Evolutionary conservation across 2,329 filamentous ascomycete genomes (phyloP).

Genomic region (Fusarium coffeatum): DNA sequence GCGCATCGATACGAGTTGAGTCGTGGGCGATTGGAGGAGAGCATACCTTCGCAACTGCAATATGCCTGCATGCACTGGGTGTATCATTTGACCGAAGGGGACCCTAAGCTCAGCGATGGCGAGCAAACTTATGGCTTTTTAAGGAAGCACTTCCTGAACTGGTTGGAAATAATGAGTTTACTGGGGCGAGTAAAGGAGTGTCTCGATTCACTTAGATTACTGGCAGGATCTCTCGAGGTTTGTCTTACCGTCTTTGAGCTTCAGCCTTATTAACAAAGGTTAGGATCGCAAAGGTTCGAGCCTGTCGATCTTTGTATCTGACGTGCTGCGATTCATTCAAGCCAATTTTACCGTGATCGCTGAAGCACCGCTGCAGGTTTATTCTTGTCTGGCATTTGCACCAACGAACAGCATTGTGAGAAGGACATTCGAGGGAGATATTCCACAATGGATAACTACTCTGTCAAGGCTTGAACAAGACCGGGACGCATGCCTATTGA

Average conservation of each 20-base stretch:
- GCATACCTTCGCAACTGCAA: neutral
- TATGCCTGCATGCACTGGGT: neutral
- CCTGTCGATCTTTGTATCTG: neutral
- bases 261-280: rapidly evolving
- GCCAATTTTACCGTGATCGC: neutral
- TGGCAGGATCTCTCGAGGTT: neutral
- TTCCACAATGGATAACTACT: neutral
- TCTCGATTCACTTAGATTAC: neutral
- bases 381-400: neutral
- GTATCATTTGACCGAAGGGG: neutral
- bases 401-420: neutral
- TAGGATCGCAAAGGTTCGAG: neutral
- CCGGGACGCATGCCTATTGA: neutral
- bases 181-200: neutral
- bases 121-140: neutral
- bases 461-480: neutral
- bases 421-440: neutral
- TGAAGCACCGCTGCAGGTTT: neutral
- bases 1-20: neutral
- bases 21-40: rapidly evolving
- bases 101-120: rapidly evolving
- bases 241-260: rapidly evolving
- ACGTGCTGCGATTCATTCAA: neutral
- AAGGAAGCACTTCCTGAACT: neutral
- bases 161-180: neutral